A percentile compares a stretch with the other conserved stretches of the same genome.
Evolutionary conservation across 306 rosid species (phyloP).

Genomic region (Cucurbita maxima): DNA sequence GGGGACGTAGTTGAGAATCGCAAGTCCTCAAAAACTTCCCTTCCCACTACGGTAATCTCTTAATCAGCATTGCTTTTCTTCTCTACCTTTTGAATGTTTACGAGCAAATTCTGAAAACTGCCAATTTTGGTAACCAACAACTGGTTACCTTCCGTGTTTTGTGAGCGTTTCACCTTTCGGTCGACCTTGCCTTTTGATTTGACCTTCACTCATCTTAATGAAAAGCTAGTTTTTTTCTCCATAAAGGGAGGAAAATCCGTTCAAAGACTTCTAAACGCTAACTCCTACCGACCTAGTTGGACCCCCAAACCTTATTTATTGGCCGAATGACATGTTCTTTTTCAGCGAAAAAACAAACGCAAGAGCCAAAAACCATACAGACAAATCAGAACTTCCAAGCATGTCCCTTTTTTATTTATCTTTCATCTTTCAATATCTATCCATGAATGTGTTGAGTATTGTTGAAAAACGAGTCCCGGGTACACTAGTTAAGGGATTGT

Average conservation of each 20-base stretch:
- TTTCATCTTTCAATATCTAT: too few species aligned
- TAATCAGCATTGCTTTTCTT: not conserved
- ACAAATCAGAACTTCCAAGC: not conserved
- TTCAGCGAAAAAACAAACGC: not conserved
- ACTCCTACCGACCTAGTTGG: not conserved
- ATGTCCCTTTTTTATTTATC: not conserved
- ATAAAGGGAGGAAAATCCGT: not conserved
- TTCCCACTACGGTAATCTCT: not conserved
- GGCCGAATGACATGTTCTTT: not conserved
- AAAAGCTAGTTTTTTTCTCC: not conserved
- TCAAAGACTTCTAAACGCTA: not conserved
- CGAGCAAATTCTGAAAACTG: not conserved
- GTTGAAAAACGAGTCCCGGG: too few species aligned
- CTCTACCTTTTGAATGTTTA: not conserved
- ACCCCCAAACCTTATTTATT: not conserved
- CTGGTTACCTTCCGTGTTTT: not conserved
- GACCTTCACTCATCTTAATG: not conserved
- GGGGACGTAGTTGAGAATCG: not conserved
- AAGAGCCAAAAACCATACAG: not conserved
- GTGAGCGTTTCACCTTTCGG: not conserved
- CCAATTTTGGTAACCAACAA: not conserved
- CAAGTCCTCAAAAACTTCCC: not conserved
- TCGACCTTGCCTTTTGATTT: not conserved
- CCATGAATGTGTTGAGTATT: too few species aligned
- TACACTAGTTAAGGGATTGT: too few species aligned